These are phyloP conservation scores for Diospyros lotus DNA, from an alignment of 148 eudicot species.

Conservation along the genomic window DNA sequence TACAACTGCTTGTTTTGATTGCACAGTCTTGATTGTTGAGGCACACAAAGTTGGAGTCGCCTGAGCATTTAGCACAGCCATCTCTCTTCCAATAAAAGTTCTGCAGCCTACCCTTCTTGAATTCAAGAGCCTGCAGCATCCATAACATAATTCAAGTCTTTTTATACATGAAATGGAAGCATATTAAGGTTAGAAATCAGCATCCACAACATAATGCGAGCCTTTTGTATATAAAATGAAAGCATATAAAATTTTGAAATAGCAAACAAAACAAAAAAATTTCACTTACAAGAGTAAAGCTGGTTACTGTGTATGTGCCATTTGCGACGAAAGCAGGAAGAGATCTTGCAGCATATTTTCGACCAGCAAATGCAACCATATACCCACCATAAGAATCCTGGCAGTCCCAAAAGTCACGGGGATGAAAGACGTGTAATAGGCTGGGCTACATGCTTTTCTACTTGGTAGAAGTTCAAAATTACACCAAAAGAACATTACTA, in stretches of 20 bases:
- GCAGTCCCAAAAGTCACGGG: neutral
- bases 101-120: slow-evolving; percentile 72
- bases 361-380: slow-evolving; percentile 98
- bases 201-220: neutral
- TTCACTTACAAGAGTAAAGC: slow-evolving; percentile 83
- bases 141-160: neutral
- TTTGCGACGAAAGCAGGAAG: slow-evolving; percentile 78
- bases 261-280: neutral
- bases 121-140: slow-evolving; percentile 61
- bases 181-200: neutral
- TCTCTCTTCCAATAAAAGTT: slow-evolving; percentile 92
- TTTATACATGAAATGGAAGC: neutral
- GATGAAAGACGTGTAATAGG: too few relatives aligned
- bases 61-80: slow-evolving; percentile 78
- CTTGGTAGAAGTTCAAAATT: neutral
- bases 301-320: slow-evolving; percentile 57
- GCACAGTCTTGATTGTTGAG: slow-evolving; percentile 83
- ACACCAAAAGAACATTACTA: neutral
- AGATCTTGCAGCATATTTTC: slow-evolving; percentile 92
- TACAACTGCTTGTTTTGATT: slow-evolving; percentile 53
- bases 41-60: slow-evolving; percentile 68
- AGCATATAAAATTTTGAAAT: neutral
- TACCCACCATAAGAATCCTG: slow-evolving; percentile 73
- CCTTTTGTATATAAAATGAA: too few relatives aligned
- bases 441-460: neutral